These are phyloP conservation scores for Solanum sejunctum DNA, from an alignment of 257 asterid species.

Conservation along the genomic window DNA sequence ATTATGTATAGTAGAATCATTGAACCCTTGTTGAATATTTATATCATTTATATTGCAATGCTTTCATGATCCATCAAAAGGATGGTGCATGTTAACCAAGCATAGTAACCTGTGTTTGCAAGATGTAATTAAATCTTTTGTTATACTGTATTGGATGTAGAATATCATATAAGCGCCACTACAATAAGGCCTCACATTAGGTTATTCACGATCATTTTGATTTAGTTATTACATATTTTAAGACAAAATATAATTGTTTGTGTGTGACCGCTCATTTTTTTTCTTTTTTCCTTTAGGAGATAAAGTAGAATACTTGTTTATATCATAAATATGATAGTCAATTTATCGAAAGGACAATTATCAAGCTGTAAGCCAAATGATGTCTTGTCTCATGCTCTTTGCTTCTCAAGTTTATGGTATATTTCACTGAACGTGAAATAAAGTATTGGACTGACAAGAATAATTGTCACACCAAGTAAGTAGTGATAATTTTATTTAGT, in stretches of 20 bases:
- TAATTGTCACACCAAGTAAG: not conserved
- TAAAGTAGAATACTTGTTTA: not conserved
- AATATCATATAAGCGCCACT: not conserved
- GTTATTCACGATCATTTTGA: not conserved
- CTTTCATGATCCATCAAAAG: not conserved
- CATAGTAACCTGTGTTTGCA: not conserved
- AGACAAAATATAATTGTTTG: not conserved
- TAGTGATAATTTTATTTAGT: not conserved
- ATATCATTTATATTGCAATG: too few species aligned
- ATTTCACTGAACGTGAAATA: slow-evolving; percentile 27
- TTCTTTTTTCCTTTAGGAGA: not conserved
- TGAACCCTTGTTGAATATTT: not conserved
- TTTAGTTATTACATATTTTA: not conserved
- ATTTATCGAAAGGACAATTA: not conserved
- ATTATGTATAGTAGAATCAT: not conserved
- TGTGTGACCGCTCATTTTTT: not conserved
- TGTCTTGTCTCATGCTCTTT: not conserved
- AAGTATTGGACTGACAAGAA: slow-evolving; percentile 50
- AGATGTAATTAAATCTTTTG: not conserved
- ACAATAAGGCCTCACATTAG: not conserved
- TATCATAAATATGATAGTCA: not conserved
- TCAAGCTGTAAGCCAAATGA: not conserved
- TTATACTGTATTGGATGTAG: not conserved
- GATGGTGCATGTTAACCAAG: not conserved
- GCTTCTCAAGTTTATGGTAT: not conserved